Base-by-base conservation (phyloP, 2,329 filamentous ascomycete species). In the Fusarium citri region DNA sequence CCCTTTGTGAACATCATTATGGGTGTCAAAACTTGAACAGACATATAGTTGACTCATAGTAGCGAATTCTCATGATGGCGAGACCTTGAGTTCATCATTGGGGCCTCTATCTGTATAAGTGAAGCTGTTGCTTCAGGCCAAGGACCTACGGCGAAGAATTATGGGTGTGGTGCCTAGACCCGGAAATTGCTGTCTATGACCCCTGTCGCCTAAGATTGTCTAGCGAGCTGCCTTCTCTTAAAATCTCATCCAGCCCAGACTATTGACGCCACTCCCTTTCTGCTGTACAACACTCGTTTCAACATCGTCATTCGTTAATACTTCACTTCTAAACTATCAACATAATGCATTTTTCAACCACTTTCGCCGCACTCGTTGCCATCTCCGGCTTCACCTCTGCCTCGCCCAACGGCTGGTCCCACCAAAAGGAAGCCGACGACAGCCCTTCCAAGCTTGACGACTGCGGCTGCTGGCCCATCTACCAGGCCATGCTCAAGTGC, bases 381-480 rank as follows among this genome's bases (percentile, higher is more conserved):
- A 31, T 71, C 6, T 20, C 51, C 4, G 51, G 59, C 18, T 47
- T 68, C 53, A 40, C 67, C 23, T 68, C 45, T 5, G 69, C 69
- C 1, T 41, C 47, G 0, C 69, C 69, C 42, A 72, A 72, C 48
- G 69, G 69, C 49, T 72, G 69, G 69, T 72, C 69, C 23, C 58
- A 58, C 28, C 69, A 62, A 31, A 72, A 59, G 12, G 31, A 51
- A 43, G 69, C 69, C 3, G n/a, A 37, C 6, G 69, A 72, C 12
- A 68, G 69, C 41, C 69, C 69, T n/a, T 61, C 66, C 0, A 72
- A 72, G 8, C 66, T 72, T 26, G 69, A 72, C 22, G 69, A 72
- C 62, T 72, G 69, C 46, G 69, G 69, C 20, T 72, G 69, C 59
- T 61, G 62, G 62, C 69, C 66, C n/a, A 72, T 72, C 34, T 70